Base-by-base conservation (phyloP, 108 stramenopile species). In the Fistulifera pelliculosa region DNA sequence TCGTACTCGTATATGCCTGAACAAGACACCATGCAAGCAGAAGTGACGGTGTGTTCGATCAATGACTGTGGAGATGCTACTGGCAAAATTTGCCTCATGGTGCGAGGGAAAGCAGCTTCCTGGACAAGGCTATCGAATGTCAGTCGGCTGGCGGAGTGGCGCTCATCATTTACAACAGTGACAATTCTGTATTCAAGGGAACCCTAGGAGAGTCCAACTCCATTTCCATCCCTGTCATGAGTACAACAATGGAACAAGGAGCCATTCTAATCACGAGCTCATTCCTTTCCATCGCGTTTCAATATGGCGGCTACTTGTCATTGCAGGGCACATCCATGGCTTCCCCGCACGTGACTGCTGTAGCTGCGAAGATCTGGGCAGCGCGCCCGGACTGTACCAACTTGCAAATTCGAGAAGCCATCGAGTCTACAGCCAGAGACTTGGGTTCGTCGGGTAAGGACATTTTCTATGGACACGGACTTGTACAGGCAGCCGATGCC, bases 301-400 rank as follows among this genome's bases (percentile, higher is more conserved):
- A 45, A 11, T 5, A 45, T 45, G 31, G 31, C 31, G 44, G 44
- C 44, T 45, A 45, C 44, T 4, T 6, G 44, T 45, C 16, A 17
- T 6, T 21, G 7, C 6, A 4, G 16, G 66, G 69, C 11, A 64
- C 63, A 40, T 31, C 27, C 43, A 73, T 71, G 39, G 68, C 71
- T 25, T 1, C 41, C 4, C 71, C 70, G 14, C 71, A 73, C 49
- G 76, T 79, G 1, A 66, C 70, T 8, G 78, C 75, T 13, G 69
- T 66, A 12, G 67, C 68, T n/a, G 81, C 81, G 6, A n/a, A 13
- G 18, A 38, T 57, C 12, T 40, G 38, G 56, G 14, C 12, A 14
- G 38, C 44, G 16, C 21, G 44, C 44, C 44, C 44, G 44, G 21
- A 21, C 11, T 45, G 44, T 21, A 8, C 19, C 21, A 21, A 17